These are phyloP conservation scores for Trichoderma atrobrunneum DNA, from an alignment of 2,329 filamentous ascomycete genomes.

Conservation along the genomic window DNA sequence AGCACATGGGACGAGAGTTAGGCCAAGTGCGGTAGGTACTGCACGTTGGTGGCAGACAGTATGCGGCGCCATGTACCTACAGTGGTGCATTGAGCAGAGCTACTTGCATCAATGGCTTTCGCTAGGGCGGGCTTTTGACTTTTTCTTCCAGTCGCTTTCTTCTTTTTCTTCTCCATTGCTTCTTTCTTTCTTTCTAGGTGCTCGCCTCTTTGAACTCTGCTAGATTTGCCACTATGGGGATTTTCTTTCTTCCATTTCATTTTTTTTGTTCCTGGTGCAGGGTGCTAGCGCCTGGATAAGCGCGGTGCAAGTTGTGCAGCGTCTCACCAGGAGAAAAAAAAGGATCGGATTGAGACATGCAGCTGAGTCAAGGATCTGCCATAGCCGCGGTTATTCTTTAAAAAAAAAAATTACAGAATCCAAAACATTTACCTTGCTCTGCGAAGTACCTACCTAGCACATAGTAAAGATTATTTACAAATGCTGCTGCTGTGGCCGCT, in stretches of 20 bases:
- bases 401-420: not conserved
- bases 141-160: not conserved
- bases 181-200: not conserved
- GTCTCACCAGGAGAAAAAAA: not conserved
- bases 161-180: not conserved
- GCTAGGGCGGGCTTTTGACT: not conserved
- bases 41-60: not conserved
- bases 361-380: not conserved
- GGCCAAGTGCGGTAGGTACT: not conserved
- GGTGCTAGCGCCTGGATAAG: not conserved
- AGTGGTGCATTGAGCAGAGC: not conserved
- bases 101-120: not conserved
- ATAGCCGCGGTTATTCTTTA: not conserved
- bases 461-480: not conserved
- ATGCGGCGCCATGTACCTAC: not conserved
- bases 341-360: not conserved
- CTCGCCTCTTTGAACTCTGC: not conserved
- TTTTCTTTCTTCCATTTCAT: not conserved
- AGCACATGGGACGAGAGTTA: not conserved
- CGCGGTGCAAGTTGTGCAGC: conserved; percentile 1
- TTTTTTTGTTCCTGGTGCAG: conserved; percentile 1
- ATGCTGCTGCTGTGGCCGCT: not conserved
- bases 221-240: not conserved
- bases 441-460: not conserved
- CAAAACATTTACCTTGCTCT: not conserved